These are phyloP conservation scores for Massospora cicadina DNA, from an alignment of 371 early-diverging fungal species.

Conservation along the genomic window DNA sequence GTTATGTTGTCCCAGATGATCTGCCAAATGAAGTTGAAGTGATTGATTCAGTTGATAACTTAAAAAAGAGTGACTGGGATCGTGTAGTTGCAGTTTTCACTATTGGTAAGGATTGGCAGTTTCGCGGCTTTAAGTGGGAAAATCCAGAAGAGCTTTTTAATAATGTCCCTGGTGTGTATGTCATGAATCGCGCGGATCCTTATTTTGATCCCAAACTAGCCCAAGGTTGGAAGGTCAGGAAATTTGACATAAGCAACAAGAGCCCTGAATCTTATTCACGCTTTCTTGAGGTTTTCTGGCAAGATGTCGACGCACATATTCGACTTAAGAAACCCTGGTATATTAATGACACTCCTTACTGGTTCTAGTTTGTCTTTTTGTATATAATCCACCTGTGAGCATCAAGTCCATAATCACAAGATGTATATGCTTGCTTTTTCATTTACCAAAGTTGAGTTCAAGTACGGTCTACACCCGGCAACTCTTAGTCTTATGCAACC, in stretches of 20 bases:
- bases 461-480: no score
- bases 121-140: constrained; percentile 74
- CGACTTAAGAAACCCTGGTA: background rate
- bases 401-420: no score
- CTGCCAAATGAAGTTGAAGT: constrained; percentile 20
- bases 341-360: background rate
- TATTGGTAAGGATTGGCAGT: constrained; percentile 84
- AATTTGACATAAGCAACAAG: background rate
- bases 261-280: background rate
- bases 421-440: no score
- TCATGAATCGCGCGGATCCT: constrained; percentile 55
- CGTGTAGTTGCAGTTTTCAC: constrained; percentile 77
- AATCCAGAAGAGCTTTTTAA: constrained; percentile 62
- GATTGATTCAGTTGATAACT: constrained; percentile 42
- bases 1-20: background rate
- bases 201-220: background rate
- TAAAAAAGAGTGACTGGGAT: constrained; percentile 60
- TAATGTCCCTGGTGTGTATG: constrained; percentile 56
- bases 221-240: background rate
- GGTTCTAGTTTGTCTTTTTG: background rate
- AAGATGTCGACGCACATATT: background rate
- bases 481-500: no score
- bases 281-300: background rate
- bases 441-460: no score
- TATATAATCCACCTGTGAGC: no score